phyloP scores from a whole-genome alignment of 148 eudicot species.

The Arctostaphylos glauca region DNA sequence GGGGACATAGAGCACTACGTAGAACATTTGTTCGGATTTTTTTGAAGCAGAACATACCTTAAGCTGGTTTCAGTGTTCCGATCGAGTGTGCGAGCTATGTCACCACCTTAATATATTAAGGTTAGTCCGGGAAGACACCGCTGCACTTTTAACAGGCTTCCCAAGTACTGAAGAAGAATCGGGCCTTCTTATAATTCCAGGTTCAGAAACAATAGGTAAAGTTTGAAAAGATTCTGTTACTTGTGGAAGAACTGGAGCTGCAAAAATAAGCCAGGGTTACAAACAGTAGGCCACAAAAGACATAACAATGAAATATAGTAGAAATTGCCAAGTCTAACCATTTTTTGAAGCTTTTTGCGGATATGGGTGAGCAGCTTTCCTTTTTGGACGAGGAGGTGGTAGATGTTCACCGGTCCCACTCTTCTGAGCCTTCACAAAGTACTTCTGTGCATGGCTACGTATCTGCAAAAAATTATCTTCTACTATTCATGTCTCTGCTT shows the following conservation, averaged over 20 bases:
- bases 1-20: too few species aligned
- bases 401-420: conserved; percentile 92
- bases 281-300: conserved; percentile 11
- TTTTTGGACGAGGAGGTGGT: conserved; percentile 96
- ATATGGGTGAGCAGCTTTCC: conserved; percentile 97
- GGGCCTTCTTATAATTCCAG: conserved; percentile 27
- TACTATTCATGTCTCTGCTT: conserved; percentile 3
- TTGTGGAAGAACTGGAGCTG: conserved; percentile 49
- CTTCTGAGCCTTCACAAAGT: conserved; percentile 89
- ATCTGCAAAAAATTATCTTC: conserved; percentile 57
- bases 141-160: conserved; percentile 36
- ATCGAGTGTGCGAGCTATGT: too few species aligned
- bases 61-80: too few species aligned
- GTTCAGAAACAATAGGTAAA: conserved; percentile 40
- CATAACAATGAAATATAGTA: neutral
- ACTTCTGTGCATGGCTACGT: conserved; percentile 98
- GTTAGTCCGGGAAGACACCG: conserved; percentile 45
- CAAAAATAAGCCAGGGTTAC: conserved; percentile 15
- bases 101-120: too few species aligned
- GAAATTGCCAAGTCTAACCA: conserved; percentile 32
- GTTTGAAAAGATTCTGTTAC: conserved; percentile 36
- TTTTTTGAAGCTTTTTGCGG: conserved; percentile 92
- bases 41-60: too few species aligned
- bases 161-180: conserved; percentile 42
- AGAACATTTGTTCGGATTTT: too few species aligned